Conservation (phyloP, 805 yeast species). For the Helenozyma baotianmanensis region DNA sequence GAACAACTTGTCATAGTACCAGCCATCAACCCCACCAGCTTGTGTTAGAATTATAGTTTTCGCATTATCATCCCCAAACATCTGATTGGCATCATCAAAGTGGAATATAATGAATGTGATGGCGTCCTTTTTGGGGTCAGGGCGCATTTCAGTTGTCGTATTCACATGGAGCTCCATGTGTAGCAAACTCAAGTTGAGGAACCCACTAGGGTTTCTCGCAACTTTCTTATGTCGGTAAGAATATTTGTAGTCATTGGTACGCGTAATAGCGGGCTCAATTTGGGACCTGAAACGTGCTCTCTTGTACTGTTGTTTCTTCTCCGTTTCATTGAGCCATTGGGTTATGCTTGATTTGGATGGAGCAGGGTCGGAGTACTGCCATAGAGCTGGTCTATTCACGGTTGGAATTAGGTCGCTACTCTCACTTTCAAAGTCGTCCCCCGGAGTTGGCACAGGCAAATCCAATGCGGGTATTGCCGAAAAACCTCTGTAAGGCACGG, state of each 20-base stretch:
- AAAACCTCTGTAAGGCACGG: constrained; percentile 35
- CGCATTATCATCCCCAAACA: constrained; percentile 11
- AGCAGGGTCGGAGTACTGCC: constrained; percentile 47
- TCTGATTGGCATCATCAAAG: constrained; percentile 37
- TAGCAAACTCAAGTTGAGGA: constrained; percentile 51
- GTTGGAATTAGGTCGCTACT: too few relatives aligned
- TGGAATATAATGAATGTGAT: constrained; percentile 62
- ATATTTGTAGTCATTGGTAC: constrained; percentile 32
- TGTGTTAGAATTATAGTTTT: constrained; percentile 5
- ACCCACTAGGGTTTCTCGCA: constrained; percentile 34
- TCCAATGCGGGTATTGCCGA: not conserved
- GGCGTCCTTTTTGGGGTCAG: constrained; percentile 65
- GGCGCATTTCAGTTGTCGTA: constrained; percentile 42
- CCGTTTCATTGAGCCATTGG: constrained; percentile 25
- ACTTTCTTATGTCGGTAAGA: constrained; percentile 33
- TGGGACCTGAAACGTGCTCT: constrained; percentile 40
- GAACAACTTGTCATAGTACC: not conserved
- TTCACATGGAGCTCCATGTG: constrained; percentile 65
- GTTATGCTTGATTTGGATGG: constrained; percentile 43
- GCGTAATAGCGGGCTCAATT: constrained; percentile 44
- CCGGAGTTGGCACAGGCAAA: too few relatives aligned
- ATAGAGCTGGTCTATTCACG: constrained; percentile 10
- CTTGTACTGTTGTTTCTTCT: constrained; percentile 5
- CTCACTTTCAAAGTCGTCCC: not conserved
- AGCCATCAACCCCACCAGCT: constrained; percentile 2